These are phyloP conservation scores for Skeletonema grethae DNA, from an alignment of 108 stramenopile genomes.

Conservation along the genomic window DNA sequence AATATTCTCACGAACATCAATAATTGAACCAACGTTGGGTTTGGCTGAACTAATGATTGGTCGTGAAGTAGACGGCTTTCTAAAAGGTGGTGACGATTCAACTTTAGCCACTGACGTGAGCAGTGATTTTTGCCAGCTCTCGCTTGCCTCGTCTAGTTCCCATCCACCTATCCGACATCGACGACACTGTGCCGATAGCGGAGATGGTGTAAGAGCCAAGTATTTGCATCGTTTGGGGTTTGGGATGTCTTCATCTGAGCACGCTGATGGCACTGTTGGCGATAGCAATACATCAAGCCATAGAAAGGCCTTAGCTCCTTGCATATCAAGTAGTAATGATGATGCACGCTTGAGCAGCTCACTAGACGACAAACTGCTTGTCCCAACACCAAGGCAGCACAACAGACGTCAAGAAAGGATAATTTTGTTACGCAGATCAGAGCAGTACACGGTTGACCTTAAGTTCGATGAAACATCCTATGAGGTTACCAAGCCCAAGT, in stretches of 20 bases:
- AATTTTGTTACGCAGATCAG: neutral
- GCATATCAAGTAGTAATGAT: neutral
- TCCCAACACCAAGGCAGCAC: neutral
- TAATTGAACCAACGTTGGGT: too few species aligned
- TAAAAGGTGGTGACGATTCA: neutral
- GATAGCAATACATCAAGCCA: neutral
- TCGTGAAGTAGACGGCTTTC: neutral
- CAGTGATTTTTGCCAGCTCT: neutral
- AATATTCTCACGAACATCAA: neutral
- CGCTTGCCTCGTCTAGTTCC: neutral
- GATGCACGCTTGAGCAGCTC: neutral
- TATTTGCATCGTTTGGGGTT: neutral
- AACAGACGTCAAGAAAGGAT: neutral
- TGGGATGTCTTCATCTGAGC: neutral
- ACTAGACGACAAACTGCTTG: neutral
- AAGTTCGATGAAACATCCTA: neutral
- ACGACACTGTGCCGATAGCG: neutral
- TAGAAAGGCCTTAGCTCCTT: neutral
- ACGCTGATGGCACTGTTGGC: neutral
- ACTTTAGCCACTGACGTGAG: neutral
- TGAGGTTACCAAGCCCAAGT: conserved; percentile 7
- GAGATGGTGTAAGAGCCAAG: neutral
- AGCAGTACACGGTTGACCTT: neutral
- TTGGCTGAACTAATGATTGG: neutral
- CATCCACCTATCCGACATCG: neutral